Evolutionary conservation across 2,329 filamentous ascomycete genomes (phyloP).

Genomic region (Arthrobotrys entomopaga): DNA sequence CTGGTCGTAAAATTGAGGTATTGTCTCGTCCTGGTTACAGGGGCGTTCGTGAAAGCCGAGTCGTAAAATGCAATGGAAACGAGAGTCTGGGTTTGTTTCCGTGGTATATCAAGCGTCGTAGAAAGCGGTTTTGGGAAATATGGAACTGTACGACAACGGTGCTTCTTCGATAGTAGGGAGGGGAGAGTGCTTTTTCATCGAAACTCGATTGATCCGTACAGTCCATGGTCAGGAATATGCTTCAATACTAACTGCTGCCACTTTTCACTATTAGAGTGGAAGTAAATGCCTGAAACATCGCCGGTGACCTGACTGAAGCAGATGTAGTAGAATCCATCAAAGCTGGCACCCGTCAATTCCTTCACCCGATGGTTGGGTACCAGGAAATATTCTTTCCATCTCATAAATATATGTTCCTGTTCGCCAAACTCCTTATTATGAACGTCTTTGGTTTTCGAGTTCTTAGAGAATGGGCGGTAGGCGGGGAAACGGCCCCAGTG

Average conservation of each 20-base stretch:
- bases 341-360: slow-evolving; percentile 92
- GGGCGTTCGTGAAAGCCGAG: not conserved
- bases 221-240: slow-evolving; percentile 85
- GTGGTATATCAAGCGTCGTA: not conserved
- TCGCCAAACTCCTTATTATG: slow-evolving; percentile 77
- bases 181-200: slow-evolving; percentile 65
- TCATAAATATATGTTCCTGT: slow-evolving; percentile 93
- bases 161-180: not conserved
- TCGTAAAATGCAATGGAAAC: not conserved
- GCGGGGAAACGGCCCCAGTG: slow-evolving; percentile 93
- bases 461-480: slow-evolving; percentile 78
- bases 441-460: slow-evolving; percentile 61
- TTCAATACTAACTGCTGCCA: slow-evolving; percentile 93
- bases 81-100: not conserved
- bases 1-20: not conserved
- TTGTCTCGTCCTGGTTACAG: slow-evolving; percentile 7
- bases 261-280: slow-evolving; percentile 98
- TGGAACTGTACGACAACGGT: not conserved
- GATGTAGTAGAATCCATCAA: slow-evolving; percentile 99
- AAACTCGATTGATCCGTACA: slow-evolving; percentile 88
- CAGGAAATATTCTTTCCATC: slow-evolving; percentile 98
- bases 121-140: not conserved
- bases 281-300: slow-evolving; percentile 92
- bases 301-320: slow-evolving; percentile 94
- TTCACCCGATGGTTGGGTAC: slow-evolving; percentile 93